phyloP scores from a whole-genome alignment of 2,329 filamentous ascomycete species.

The Pseudogymnoascus sp. region DNA sequence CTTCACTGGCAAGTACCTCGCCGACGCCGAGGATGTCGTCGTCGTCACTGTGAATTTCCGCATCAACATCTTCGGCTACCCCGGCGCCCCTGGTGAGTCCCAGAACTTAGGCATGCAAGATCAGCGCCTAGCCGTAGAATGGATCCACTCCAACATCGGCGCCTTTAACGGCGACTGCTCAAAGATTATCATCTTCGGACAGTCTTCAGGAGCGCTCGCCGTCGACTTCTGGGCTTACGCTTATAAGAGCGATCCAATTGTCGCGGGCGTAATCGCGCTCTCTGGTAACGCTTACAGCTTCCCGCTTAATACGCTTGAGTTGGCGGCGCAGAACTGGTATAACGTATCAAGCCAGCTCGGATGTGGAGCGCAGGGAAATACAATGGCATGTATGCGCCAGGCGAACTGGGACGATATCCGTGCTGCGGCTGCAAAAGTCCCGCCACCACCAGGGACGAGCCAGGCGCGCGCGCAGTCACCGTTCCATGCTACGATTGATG shows the following conservation, averaged over 20 bases:
- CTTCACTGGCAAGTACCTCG: conserved; percentile 12
- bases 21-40: conserved; percentile 15
- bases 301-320: conserved; percentile 10
- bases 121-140: conserved; percentile 42
- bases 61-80: conserved; percentile 10
- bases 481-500: conserved; percentile 15
- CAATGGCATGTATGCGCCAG: conserved; percentile 14
- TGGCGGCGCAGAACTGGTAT: conserved; percentile 14
- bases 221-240: conserved; percentile 15
- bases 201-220: conserved; percentile 41
- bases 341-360: conserved; percentile 14
- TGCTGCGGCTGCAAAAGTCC: conserved; percentile 13
- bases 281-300: conserved; percentile 19
- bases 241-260: conserved; percentile 18
- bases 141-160: conserved; percentile 43
- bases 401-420: conserved; percentile 13
- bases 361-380: conserved; percentile 14
- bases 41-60: conserved; percentile 18
- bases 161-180: conserved; percentile 43
- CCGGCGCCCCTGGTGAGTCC: background rate
- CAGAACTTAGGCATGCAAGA: conserved; percentile 45
- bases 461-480: conserved; percentile 11
- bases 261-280: conserved; percentile 19
- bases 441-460: conserved; percentile 4
- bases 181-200: conserved; percentile 45